These are phyloP conservation scores for Hansenula sp. DNA, from an alignment of 1,139 yeast genomes.

Conservation along the genomic window DNA sequence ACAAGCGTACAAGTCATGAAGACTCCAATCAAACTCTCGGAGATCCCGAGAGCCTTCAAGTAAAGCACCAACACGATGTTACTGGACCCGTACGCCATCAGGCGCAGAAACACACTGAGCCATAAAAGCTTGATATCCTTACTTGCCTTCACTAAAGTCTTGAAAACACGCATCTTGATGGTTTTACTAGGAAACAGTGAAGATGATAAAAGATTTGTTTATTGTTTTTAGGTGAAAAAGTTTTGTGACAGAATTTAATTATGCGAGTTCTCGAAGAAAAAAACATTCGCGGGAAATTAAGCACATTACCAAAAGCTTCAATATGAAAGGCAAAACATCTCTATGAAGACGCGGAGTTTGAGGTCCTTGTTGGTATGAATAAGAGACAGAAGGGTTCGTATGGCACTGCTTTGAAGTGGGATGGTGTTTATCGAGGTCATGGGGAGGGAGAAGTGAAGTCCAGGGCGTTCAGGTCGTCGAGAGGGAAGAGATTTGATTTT, in stretches of 20 bases:
- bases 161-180: background rate
- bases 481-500: conserved; percentile 10
- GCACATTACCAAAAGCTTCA: too few species aligned
- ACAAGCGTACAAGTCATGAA: conserved; percentile 81
- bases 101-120: conserved; percentile 66
- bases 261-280: too few species aligned
- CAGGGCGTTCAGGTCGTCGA: conserved; percentile 12
- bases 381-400: background rate
- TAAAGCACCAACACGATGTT: conserved; percentile 77
- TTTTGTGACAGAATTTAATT: background rate
- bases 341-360: too few species aligned
- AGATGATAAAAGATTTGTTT: background rate
- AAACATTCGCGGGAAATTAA: too few species aligned
- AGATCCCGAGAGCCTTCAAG: conserved; percentile 50
- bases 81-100: conserved; percentile 77
- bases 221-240: background rate
- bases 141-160: background rate
- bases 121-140: conserved; percentile 65
- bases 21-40: conserved; percentile 61
- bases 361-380: background rate
- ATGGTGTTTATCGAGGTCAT: conserved; percentile 3
- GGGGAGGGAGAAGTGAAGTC: background rate
- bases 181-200: too few species aligned
- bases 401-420: conserved; percentile 11
- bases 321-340: too few species aligned